Conservation (phyloP, 768 basidiomycete species). For the Amanita subjunquillea region DNA sequence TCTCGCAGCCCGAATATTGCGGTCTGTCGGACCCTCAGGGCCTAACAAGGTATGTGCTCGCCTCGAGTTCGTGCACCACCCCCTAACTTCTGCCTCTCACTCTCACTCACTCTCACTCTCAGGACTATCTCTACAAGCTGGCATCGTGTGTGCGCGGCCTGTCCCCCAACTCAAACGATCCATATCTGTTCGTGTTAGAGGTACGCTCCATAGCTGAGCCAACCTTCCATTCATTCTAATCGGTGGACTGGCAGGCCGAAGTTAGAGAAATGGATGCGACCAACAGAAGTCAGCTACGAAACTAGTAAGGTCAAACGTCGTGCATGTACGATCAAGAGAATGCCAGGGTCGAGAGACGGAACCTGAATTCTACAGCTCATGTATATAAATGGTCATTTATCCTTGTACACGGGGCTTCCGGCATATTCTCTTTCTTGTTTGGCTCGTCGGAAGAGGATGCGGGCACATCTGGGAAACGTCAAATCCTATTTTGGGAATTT, state of each 20-base stretch:
- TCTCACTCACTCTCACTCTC: not conserved
- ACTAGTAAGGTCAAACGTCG: not conserved
- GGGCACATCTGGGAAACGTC: no score
- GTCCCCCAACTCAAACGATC: constrained; percentile 64
- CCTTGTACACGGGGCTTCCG: no score
- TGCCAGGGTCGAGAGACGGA: no score
- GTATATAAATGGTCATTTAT: no score
- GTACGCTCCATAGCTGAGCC: constrained; percentile 22
- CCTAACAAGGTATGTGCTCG: constrained; percentile 60
- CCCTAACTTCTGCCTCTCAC: not conserved
- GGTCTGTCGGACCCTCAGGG: constrained; percentile 78
- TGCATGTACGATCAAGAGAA: no score
- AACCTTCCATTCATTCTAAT: not conserved
- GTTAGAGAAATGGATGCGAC: not conserved
- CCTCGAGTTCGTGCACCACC: not conserved
- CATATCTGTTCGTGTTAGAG: constrained; percentile 71
- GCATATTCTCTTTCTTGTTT: no score
- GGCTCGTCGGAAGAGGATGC: no score
- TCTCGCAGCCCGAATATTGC: constrained; percentile 63
- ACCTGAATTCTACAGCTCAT: no score
- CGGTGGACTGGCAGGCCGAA: not conserved
- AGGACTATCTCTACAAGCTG: constrained; percentile 86
- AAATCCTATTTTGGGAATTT: no score
- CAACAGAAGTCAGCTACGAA: not conserved
- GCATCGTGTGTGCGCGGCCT: constrained; percentile 64